These are phyloP conservation scores for Boletus pseudo-olivaceus DNA, from an alignment of 768 basidiomycete genomes.

Conservation along the genomic window DNA sequence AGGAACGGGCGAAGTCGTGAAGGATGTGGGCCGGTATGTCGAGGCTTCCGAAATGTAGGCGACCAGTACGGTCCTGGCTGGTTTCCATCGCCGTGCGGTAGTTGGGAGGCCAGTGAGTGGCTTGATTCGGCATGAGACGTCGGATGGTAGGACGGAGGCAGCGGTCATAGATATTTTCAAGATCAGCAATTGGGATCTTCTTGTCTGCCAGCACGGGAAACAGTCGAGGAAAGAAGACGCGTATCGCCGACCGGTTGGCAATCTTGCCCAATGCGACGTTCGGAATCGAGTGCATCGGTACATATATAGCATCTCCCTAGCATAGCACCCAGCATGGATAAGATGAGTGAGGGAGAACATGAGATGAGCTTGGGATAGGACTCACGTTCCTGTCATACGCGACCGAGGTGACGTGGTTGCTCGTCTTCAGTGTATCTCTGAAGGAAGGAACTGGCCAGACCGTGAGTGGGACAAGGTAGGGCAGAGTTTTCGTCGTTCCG, in stretches of 20 bases:
- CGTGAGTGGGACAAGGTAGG: background rate
- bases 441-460: constrained; percentile 3
- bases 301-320: background rate
- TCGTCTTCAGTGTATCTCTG: background rate
- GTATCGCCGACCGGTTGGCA: fast-evolving
- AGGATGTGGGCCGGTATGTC: background rate
- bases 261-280: constrained; percentile 4
- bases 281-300: background rate
- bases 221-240: background rate
- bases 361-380: too few relatives aligned
- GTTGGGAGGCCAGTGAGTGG: background rate
- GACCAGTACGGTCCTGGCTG: background rate
- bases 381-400: background rate
- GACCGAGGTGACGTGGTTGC: background rate
- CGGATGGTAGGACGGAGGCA: background rate
- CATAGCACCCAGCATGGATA: too few relatives aligned
- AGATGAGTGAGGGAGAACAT: too few relatives aligned
- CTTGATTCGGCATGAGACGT: background rate
- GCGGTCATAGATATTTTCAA: background rate
- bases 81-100: background rate
- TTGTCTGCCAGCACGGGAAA: background rate
- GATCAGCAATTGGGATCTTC: background rate
- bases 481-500: background rate
- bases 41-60: background rate
- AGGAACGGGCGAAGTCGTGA: fast-evolving